These are phyloP conservation scores for Tylopilus sp. DNA, from an alignment of 1,284 basidiomycete species.

Conservation along the genomic window DNA sequence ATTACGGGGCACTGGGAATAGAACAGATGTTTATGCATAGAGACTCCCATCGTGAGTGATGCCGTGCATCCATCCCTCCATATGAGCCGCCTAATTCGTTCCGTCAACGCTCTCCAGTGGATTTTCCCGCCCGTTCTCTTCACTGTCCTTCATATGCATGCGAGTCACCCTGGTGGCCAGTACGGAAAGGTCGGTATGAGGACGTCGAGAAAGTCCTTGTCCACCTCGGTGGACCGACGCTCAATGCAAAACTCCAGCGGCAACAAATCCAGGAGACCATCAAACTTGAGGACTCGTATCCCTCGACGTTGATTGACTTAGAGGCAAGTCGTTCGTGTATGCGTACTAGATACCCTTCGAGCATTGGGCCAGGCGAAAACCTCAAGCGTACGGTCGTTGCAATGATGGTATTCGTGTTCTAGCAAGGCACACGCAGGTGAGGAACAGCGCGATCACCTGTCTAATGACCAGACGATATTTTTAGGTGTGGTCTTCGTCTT, in stretches of 20 bases:
- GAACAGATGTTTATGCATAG: slow-evolving; percentile 25
- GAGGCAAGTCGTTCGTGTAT: slow-evolving; percentile 10
- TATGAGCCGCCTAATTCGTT: not conserved
- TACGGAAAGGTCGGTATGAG: no score
- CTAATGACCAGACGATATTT: not conserved
- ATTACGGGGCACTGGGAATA: slow-evolving; percentile 21
- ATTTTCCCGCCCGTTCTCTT: slow-evolving; percentile 28
- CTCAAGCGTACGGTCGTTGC: slow-evolving; percentile 27
- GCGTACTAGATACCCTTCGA: not conserved
- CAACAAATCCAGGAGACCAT: slow-evolving; percentile 31
- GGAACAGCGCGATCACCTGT: not conserved
- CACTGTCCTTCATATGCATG: slow-evolving; percentile 25
- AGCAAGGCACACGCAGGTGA: slow-evolving; percentile 28
- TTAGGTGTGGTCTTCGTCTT: slow-evolving; percentile 31
- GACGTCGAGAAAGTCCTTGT: no score
- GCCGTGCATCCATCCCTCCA: not conserved
- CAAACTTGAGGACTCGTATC: slow-evolving; percentile 27
- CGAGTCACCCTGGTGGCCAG: no score
- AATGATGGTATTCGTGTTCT: slow-evolving; percentile 34
- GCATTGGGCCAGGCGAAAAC: slow-evolving; percentile 20
- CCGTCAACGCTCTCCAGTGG: slow-evolving; percentile 29
- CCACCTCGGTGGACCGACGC: no score
- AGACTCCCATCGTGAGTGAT: slow-evolving; percentile 27
- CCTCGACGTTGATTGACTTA: slow-evolving; percentile 25
- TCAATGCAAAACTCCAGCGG: no score